phyloP scores from a whole-genome alignment of 2,329 filamentous ascomycete species.

The Colletotrichum plurivorum region DNA sequence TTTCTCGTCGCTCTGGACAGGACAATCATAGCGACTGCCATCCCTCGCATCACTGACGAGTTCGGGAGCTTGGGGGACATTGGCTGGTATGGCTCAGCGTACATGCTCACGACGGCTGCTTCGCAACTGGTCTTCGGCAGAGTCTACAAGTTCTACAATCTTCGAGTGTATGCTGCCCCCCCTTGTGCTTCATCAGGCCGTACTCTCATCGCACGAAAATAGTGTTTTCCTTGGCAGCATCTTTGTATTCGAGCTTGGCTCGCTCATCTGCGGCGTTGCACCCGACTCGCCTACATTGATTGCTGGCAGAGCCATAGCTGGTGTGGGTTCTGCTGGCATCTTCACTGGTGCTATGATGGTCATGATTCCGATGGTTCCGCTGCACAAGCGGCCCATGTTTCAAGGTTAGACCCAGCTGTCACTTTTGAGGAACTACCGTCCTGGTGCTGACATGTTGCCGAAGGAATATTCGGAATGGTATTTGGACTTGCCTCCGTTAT shows the following conservation, averaged over 20 bases:
- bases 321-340: slow-evolving; percentile 69
- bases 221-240: slow-evolving; percentile 62
- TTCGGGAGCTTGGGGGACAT: slow-evolving; percentile 72
- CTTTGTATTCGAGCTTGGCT: slow-evolving; percentile 68
- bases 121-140: slow-evolving; percentile 65
- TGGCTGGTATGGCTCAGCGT: slow-evolving; percentile 75
- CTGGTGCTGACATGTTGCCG: background rate
- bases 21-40: slow-evolving; percentile 70
- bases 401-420: slow-evolving; percentile 53
- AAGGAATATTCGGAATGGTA: slow-evolving; percentile 66
- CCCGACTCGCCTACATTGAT: slow-evolving; percentile 69
- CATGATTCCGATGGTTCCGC: slow-evolving; percentile 70
- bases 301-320: slow-evolving; percentile 69
- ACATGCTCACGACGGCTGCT: slow-evolving; percentile 72
- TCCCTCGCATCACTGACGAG: slow-evolving; percentile 69
- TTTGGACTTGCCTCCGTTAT: slow-evolving; percentile 69
- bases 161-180: slow-evolving; percentile 56
- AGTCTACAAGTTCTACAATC: slow-evolving; percentile 65
- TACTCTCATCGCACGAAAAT: slow-evolving; percentile 37
- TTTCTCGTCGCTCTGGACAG: slow-evolving; percentile 71
- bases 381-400: slow-evolving; percentile 72
- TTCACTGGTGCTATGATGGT: slow-evolving; percentile 70
- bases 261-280: slow-evolving; percentile 67
- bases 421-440: background rate
- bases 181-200: background rate